Evolutionary conservation across 1,284 basidiomycete species (phyloP).

Genomic region (Schizophyllum amplum): DNA sequence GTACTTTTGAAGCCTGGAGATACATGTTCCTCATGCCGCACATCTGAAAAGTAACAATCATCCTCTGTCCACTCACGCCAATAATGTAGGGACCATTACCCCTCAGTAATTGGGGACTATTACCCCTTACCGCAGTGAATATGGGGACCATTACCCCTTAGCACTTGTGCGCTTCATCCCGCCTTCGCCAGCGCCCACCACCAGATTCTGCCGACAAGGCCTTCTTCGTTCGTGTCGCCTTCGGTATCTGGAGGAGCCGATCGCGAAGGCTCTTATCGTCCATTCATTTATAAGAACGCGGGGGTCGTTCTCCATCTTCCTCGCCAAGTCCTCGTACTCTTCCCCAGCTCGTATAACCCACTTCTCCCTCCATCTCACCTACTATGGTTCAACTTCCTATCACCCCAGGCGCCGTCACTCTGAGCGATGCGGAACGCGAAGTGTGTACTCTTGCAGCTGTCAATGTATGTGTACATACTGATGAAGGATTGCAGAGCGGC

Average conservation of each 20-base stretch:
- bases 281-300: neutral
- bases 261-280: neutral
- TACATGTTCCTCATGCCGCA: neutral
- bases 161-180: too few species aligned
- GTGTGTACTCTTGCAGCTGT: neutral
- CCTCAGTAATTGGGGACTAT: too few species aligned
- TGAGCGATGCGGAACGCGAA: neutral
- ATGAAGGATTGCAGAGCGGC: neutral
- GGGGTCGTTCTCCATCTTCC: too few species aligned
- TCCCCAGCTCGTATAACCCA: neutral
- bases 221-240: too few species aligned
- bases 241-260: neutral
- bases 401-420: neutral
- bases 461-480: neutral
- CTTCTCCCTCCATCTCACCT: neutral
- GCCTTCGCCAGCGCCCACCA: too few species aligned
- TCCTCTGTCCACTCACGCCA: neutral
- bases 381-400: neutral
- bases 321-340: too few species aligned
- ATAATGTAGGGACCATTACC: too few species aligned
- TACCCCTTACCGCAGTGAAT: neutral
- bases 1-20: neutral
- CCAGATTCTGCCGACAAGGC: too few species aligned
- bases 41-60: neutral
- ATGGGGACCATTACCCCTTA: neutral